phyloP scores from a whole-genome alignment of 768 basidiomycete genomes.

The Rhodotorula toruloides region DNA sequence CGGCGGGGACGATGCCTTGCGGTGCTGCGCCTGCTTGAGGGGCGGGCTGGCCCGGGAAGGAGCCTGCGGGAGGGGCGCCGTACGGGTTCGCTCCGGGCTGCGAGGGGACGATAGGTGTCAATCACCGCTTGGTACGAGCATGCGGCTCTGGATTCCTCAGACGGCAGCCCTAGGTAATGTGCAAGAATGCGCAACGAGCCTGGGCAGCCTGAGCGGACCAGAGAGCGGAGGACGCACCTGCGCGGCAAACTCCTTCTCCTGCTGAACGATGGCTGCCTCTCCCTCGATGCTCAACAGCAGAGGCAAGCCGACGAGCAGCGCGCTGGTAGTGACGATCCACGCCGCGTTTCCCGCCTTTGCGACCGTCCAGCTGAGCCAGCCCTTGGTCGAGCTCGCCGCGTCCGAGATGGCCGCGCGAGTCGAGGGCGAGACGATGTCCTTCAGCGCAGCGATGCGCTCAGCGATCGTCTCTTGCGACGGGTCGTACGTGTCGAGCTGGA shows the following conservation, averaged over 20 bases:
- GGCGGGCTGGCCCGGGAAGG: neutral
- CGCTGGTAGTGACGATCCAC: conserved; percentile 91
- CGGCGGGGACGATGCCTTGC: conserved; percentile 17
- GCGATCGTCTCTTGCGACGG: conserved; percentile 61
- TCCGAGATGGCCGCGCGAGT: conserved; percentile 72
- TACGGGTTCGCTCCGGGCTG: conserved; percentile 21
- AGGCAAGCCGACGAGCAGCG: conserved; percentile 86
- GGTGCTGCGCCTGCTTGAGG: neutral
- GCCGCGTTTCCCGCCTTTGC: conserved; percentile 79
- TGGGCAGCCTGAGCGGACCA: no score
- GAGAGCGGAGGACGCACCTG: conserved; percentile 22
- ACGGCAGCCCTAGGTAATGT: neutral
- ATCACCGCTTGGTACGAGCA: no score
- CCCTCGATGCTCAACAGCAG: conserved; percentile 90
- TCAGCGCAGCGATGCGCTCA: conserved; percentile 83
- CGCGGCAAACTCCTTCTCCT: conserved; percentile 67
- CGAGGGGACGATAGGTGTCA: no score
- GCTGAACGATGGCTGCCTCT: conserved; percentile 86
- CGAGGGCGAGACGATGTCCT: conserved; percentile 89
- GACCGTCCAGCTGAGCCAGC: conserved; percentile 61
- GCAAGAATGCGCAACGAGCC: no score
- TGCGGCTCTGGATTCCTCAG: neutral
- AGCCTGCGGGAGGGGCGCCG: conserved; percentile 9
- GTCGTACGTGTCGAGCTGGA: conserved; percentile 52
- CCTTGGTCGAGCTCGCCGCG: conserved; percentile 59